Evolutionary conservation across 2,329 filamentous ascomycete genomes (phyloP).

Genomic region (Fusarium sp.): DNA sequence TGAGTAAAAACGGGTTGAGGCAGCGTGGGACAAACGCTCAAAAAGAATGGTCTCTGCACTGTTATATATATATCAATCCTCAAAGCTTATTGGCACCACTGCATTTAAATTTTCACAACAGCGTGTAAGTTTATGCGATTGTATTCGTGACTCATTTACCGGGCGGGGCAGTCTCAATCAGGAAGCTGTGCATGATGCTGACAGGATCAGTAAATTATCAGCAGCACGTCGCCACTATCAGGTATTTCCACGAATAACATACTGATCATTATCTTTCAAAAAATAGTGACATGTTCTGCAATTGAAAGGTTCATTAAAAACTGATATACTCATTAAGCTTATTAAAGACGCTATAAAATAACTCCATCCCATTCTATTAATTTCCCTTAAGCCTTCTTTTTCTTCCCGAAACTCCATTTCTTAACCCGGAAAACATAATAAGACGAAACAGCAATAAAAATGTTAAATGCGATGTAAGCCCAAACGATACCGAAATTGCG

Average conservation of each 20-base stretch:
- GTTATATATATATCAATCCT: neutral
- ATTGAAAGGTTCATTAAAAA: neutral
- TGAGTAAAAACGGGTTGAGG: neutral
- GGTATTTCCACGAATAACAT: neutral
- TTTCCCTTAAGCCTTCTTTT: slow-evolving; percentile 21
- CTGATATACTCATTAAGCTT: neutral
- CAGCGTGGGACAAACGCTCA: neutral
- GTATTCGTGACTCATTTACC: neutral
- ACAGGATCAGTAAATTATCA: neutral
- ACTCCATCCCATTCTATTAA: neutral
- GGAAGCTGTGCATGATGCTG: slow-evolving; percentile 2
- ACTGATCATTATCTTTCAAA: slow-evolving; percentile 11
- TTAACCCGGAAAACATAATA: slow-evolving; percentile 39
- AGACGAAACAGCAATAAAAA: slow-evolving; percentile 22
- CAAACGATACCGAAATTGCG: slow-evolving; percentile 35
- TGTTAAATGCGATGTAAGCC: slow-evolving; percentile 36
- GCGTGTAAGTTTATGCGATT: neutral
- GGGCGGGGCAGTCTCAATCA: slow-evolving; percentile 1
- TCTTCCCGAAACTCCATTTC: slow-evolving; percentile 39
- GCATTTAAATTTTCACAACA: no score
- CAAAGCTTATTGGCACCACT: neutral
- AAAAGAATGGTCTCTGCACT: neutral
- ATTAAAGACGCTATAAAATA: neutral
- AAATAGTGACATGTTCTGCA: neutral
- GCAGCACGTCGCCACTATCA: neutral